phyloP scores from a whole-genome alignment of 2,329 filamentous ascomycete genomes.

The Arthrobotrys pseudoclavata region DNA sequence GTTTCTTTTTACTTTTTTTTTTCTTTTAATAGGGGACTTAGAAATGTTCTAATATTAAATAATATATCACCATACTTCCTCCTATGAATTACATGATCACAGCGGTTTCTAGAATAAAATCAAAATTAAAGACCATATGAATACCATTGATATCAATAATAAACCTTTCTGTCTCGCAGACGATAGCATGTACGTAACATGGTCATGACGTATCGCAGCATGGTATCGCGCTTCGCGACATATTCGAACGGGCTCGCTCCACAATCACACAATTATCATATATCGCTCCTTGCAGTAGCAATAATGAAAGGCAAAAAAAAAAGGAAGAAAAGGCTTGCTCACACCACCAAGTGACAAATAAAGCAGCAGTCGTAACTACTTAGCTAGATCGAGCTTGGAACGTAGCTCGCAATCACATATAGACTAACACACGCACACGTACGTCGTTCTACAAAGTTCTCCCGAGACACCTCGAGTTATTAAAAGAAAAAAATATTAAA shows the following conservation, averaged over 20 bases:
- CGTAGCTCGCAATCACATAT: neutral
- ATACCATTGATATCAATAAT: neutral
- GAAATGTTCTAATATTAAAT: slow-evolving; percentile 18
- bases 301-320: neutral
- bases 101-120: neutral
- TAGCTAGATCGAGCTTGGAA: neutral
- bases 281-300: slow-evolving; percentile 19
- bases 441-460: slow-evolving; percentile 9
- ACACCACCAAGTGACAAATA: slow-evolving; percentile 1
- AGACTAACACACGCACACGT: neutral
- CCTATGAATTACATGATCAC: neutral
- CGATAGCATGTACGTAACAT: neutral
- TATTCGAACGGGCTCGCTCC: neutral
- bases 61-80: slow-evolving; percentile 1
- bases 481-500: slow-evolving; percentile 7
- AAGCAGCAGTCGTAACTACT: neutral
- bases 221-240: slow-evolving; percentile 7
- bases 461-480: neutral
- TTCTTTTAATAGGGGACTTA: neutral
- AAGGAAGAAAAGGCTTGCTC: neutral
- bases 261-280: slow-evolving; percentile 22
- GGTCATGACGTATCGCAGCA: neutral
- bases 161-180: neutral
- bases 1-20: neutral
- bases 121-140: neutral